A percentile compares a stretch with the other conserved stretches of the same genome.
These are phyloP conservation scores for Venturia effusa DNA, from an alignment of 2,329 filamentous ascomycete species.

Conservation along the genomic window DNA sequence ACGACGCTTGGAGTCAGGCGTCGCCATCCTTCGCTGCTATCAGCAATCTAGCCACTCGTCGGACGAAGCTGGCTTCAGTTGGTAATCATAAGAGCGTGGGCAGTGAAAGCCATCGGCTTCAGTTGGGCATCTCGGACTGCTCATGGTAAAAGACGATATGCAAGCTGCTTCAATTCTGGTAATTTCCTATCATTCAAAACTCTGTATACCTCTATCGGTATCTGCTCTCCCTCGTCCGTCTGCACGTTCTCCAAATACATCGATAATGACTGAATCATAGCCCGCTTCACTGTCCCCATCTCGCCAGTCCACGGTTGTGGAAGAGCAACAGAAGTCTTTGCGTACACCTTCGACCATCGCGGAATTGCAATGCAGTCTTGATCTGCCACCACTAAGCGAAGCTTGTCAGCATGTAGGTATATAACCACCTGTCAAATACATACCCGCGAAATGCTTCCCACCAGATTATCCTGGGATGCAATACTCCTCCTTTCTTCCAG, in stretches of 20 bases:
- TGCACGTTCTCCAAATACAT: not conserved
- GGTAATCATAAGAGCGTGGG: not conserved
- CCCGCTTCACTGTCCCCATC: not conserved
- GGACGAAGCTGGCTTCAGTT: not conserved
- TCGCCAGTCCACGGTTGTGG: not conserved
- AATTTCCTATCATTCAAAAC: not conserved
- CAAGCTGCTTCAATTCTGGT: not conserved
- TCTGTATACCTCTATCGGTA: not conserved
- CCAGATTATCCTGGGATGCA: no score
- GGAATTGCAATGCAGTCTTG: not conserved
- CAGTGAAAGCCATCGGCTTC: not conserved
- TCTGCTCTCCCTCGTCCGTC: not conserved
- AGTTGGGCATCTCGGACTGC: not conserved
- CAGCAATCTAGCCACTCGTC: not conserved
- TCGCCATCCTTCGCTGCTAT: not conserved
- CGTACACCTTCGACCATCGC: not conserved
- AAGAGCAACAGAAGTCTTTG: not conserved
- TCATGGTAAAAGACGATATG: not conserved
- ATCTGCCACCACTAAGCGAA: not conserved
- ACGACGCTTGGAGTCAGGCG: not conserved
- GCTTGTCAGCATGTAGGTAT: not conserved
- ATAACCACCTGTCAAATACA: not conserved
- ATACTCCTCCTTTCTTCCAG: no score
- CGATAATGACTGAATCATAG: not conserved
- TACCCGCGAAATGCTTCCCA: no score